phyloP scores from a whole-genome alignment of 768 basidiomycete genomes.

The Podaxis sp. region DNA sequence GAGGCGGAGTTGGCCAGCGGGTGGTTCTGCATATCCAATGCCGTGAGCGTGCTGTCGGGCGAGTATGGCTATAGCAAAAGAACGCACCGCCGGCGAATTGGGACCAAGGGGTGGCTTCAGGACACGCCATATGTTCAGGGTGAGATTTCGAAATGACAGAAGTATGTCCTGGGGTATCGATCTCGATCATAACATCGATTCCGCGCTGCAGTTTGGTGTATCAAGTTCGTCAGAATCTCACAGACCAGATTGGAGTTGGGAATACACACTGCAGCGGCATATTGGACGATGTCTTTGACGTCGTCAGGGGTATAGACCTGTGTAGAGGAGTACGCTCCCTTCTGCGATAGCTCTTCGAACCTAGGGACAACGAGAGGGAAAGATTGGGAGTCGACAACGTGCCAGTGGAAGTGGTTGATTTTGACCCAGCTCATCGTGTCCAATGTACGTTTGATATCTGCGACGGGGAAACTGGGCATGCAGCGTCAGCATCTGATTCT shows the following conservation, averaged over 20 bases:
- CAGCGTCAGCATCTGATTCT: neutral
- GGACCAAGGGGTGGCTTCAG: slow-evolving; percentile 53
- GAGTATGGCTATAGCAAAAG: neutral
- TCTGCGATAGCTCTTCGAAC: slow-evolving; percentile 58
- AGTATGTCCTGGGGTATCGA: slow-evolving; percentile 86
- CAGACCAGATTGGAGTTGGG: neutral
- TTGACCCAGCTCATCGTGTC: slow-evolving; percentile 80
- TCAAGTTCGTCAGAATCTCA: neutral
- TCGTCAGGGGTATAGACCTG: slow-evolving; percentile 56
- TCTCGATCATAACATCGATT: slow-evolving; percentile 75
- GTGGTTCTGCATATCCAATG: slow-evolving; percentile 53
- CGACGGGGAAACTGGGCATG: slow-evolving; percentile 51
- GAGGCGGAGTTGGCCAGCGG: slow-evolving; percentile 80
- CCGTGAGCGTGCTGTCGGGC: neutral
- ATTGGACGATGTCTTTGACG: slow-evolving; percentile 57
- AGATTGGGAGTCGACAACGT: slow-evolving; percentile 76
- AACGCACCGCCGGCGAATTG: slow-evolving; percentile 45
- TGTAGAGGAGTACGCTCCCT: slow-evolving; percentile 65
- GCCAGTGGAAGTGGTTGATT: slow-evolving; percentile 82
- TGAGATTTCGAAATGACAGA: slow-evolving; percentile 59
- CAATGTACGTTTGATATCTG: slow-evolving; percentile 65
- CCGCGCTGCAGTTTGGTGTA: slow-evolving; percentile 47
- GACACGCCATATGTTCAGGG: slow-evolving; percentile 77
- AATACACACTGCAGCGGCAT: slow-evolving; percentile 61
- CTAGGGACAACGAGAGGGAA: slow-evolving; percentile 67